phyloP scores from a whole-genome alignment of 257 asterid genomes.

The Leptodermis oblonga region DNA sequence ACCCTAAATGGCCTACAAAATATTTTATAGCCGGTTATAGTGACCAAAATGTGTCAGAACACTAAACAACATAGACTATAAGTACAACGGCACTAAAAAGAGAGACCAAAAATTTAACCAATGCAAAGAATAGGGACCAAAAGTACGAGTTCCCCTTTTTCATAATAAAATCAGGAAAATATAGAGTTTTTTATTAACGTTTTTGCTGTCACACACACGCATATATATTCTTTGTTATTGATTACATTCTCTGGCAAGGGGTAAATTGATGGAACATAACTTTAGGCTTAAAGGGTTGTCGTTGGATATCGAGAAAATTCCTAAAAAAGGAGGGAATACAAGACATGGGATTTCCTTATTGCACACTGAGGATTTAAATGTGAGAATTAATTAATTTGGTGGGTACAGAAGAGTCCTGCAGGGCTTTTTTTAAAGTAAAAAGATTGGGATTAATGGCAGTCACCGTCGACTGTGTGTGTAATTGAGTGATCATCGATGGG shows the following conservation, averaged over 20 bases:
- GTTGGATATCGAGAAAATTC: conserved; percentile 23
- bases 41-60: too few relatives aligned
- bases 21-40: too few relatives aligned
- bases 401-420: neutral
- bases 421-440: neutral
- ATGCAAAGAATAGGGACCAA: too few relatives aligned
- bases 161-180: too few relatives aligned
- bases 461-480: conserved; percentile 6
- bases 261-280: conserved; percentile 39
- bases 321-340: conserved; percentile 17
- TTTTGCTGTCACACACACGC: too few relatives aligned
- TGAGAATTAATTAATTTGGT: conserved; percentile 16
- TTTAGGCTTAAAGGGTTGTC: conserved; percentile 30
- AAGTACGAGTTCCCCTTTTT: too few relatives aligned
- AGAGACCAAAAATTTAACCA: too few relatives aligned
- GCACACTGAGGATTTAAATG: conserved; percentile 12
- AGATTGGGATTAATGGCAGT: conserved; percentile 2
- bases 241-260: conserved; percentile 22
- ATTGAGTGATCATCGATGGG: conserved; percentile 9
- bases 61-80: too few relatives aligned
- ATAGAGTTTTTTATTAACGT: too few relatives aligned
- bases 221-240: too few relatives aligned
- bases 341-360: conserved; percentile 2
- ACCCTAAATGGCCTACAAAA: too few relatives aligned
- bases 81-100: too few relatives aligned